phyloP scores from a whole-genome alignment of 2,329 filamentous ascomycete genomes.

The Aureobasidium subglaciale region DNA sequence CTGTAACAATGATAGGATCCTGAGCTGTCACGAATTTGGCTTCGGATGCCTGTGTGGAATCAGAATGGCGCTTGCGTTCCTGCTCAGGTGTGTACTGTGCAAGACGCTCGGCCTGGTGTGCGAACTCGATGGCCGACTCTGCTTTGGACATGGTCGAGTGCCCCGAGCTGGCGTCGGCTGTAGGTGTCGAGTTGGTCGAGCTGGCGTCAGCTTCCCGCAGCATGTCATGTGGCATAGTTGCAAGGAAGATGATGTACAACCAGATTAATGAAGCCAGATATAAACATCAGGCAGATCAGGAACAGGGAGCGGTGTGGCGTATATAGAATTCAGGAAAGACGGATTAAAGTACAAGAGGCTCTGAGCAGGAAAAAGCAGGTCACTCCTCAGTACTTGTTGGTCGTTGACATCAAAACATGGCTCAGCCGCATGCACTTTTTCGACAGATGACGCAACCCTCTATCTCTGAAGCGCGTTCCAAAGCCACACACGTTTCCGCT shows the following conservation, averaged over 20 bases:
- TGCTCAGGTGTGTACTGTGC: constrained; percentile 35
- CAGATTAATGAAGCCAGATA: neutral
- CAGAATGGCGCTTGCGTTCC: constrained; percentile 32
- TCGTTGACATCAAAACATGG: neutral
- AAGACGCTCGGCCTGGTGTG: constrained; percentile 50
- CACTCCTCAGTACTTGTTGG: neutral
- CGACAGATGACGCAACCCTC: neutral
- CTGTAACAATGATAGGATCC: constrained; percentile 64
- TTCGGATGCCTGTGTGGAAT: constrained; percentile 51
- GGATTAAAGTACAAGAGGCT: neutral
- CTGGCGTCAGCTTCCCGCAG: neutral
- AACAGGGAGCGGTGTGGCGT: neutral
- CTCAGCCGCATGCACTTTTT: constrained; percentile 3
- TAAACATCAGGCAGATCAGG: neutral
- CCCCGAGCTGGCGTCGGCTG: neutral
- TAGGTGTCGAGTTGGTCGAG: neutral
- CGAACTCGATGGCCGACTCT: constrained; percentile 42
- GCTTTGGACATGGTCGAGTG: neutral
- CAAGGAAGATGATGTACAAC: neutral
- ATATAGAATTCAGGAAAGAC: neutral
- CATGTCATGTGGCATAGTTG: constrained; percentile 9
- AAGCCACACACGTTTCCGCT: neutral
- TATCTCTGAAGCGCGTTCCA: neutral
- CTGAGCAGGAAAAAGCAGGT: neutral
- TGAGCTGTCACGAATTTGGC: constrained; percentile 58